Evolutionary conservation across 2,329 filamentous ascomycete genomes (phyloP).

Genomic region (Akanthomyces dipterigenus): DNA sequence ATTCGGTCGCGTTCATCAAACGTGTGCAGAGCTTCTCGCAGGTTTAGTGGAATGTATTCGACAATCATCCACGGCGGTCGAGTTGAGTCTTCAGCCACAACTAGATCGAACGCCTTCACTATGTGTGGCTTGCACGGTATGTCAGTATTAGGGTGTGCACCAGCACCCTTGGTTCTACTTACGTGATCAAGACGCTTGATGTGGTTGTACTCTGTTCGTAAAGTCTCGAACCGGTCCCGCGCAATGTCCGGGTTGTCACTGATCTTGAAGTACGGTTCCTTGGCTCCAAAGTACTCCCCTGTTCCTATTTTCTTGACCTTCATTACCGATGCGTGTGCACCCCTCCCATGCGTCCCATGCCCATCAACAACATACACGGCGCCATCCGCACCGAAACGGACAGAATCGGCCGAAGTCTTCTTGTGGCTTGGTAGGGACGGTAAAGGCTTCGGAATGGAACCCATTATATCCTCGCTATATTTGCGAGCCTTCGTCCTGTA

Average conservation of each 20-base stretch:
- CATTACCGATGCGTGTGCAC: conserved; percentile 10
- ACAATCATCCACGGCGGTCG: conserved; percentile 13
- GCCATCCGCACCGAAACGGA: not conserved
- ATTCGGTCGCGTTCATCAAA: not conserved
- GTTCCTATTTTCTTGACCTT: conserved; percentile 1
- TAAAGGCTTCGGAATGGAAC: not conserved
- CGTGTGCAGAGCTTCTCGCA: not conserved
- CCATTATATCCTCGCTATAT: not conserved
- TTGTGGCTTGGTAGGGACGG: not conserved
- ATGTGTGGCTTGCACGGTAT: conserved; percentile 6
- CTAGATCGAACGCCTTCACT: conserved; percentile 9
- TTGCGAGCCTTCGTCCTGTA: not conserved
- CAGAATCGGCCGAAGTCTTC: not conserved
- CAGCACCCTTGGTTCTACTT: not conserved
- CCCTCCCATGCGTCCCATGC: not conserved
- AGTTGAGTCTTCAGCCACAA: conserved; percentile 10
- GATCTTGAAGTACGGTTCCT: conserved; percentile 10
- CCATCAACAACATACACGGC: not conserved
- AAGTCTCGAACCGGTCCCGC: conserved; percentile 6
- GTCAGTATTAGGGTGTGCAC: not conserved
- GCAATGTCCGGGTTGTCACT: conserved; percentile 7
- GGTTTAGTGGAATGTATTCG: conserved; percentile 11
- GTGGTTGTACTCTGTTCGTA: conserved; percentile 7
- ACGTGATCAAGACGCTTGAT: conserved; percentile 12
- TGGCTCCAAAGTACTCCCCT: conserved; percentile 9